phyloP scores from a whole-genome alignment of 1,139 yeast species.

The Lodderomyces oxycetoniae region DNA sequence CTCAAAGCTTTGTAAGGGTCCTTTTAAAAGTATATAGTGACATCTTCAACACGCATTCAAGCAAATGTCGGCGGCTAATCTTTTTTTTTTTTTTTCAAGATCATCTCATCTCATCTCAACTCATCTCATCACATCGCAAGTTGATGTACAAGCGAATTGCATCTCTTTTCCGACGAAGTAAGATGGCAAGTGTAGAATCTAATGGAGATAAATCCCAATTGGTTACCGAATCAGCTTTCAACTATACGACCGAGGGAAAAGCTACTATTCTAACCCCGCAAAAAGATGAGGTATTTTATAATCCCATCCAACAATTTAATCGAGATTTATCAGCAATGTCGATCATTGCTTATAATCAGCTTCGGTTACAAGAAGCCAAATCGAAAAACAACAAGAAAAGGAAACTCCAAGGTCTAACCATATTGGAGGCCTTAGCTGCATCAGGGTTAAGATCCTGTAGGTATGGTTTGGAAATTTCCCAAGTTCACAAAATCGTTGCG shows the following conservation, averaged over 20 bases:
- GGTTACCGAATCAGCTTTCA: conserved; percentile 16
- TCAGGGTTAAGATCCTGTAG: conserved; percentile 92
- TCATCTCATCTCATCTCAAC: not conserved
- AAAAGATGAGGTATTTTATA: conserved; percentile 82
- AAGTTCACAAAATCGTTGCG: conserved; percentile 68
- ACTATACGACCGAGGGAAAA: conserved; percentile 67
- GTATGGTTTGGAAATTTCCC: conserved; percentile 85
- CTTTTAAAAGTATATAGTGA: no score
- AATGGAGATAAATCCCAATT: no score
- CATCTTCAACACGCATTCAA: no score
- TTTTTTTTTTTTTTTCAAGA: conserved; percentile 2
- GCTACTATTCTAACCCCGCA: conserved; percentile 78
- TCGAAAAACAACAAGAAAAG: conserved; percentile 17
- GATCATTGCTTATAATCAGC: conserved; percentile 77
- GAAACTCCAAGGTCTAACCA: conserved; percentile 37
- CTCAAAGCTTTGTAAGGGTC: no score
- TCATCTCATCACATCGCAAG: not conserved
- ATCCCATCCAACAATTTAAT: conserved; percentile 94
- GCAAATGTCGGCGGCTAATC: not conserved
- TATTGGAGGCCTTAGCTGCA: conserved; percentile 89
- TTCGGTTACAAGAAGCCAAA: conserved; percentile 27
- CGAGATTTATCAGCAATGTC: conserved; percentile 84
- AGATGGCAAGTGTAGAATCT: conserved; percentile 1
- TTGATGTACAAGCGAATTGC: not conserved
- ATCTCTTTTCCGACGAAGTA: not conserved